Evolutionary conservation across 768 basidiomycete genomes (phyloP), one percentile per base, ranked within the genome.

Genomic region (Lactifluus rugatus): DNA sequence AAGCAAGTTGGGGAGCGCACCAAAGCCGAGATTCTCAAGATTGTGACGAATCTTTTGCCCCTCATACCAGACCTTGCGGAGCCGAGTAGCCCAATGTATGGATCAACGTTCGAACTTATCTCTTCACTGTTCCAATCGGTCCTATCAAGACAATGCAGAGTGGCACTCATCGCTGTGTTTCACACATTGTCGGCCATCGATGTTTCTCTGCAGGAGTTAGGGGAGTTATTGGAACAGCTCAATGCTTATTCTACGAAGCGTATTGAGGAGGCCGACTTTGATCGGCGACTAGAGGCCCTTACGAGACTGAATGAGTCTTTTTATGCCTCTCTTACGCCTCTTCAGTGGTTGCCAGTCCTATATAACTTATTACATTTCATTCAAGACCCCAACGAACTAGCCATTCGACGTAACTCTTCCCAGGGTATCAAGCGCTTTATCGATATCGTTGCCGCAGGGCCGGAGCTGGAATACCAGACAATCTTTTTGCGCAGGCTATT

Each of bases 181-280:
- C 72, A 73, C 47, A 72, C 73, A 14, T 70, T 87, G 25, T 74
- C 76, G 0, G 64, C 68, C 0, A 70, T 82, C 10, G 76, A 86
- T 57, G 57, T 70, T 0, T 70, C 75, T 2, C 72, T 91, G 19
- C 65, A 71, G 42, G 56, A 65, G 32, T 58, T 90, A 1, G 78
- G 84, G 1, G 69, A 74, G 7, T 70, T 93, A 5, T 65, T 92
- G 54, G 78, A 78, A 8, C 76, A 77, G 0, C 76, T 98, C 62
- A 98, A 98, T 66, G 84, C 95, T 0, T 99, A 85, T 67, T 95
- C 93, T 0, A 70, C 70, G 1, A 87, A 83, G 65, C 79, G 93
- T 7, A 70, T 93, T 34, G 92, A 95, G 56, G 93, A 98, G 67
- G 89, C 93, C 2, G 92, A 98, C 69, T 97, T 96, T 63, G 89